A percentile compares a stretch with the other conserved stretches of the same genome.
Conservation (phyloP, 129 eudicot genomes). For the Chrysanthemum seticuspe region DNA sequence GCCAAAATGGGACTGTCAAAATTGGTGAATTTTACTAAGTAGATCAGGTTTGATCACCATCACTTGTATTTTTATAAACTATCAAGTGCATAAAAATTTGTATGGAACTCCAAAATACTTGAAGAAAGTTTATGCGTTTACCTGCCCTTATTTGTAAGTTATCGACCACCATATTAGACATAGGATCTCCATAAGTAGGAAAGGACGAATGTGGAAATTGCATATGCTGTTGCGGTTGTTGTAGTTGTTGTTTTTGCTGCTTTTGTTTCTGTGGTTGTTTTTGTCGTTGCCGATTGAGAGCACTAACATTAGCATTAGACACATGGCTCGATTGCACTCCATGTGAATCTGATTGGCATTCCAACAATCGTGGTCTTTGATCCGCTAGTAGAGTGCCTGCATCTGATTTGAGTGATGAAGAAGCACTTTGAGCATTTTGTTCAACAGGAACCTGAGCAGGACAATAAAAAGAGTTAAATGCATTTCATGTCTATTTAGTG, state of each 20-base stretch:
- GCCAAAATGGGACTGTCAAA: too few relatives aligned
- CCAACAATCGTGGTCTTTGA: conserved; percentile 19
- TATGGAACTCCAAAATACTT: too few relatives aligned
- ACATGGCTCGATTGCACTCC: neutral
- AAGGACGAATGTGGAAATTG: conserved; percentile 43
- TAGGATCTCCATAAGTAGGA: conserved; percentile 32
- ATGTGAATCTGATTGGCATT: neutral
- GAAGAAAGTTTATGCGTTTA: too few relatives aligned
- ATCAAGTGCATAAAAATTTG: too few relatives aligned
- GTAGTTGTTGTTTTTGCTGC: neutral
- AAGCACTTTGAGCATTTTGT: conserved; percentile 5
- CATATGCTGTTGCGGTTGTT: conserved; percentile 48
- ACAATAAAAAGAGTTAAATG: too few relatives aligned
- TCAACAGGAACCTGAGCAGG: too few relatives aligned
- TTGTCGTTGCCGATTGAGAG: conserved; percentile 17
- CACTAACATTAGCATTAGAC: conserved; percentile 24
- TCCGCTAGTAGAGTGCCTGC: conserved; percentile 21
- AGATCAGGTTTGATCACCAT: too few relatives aligned
- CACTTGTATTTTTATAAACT: too few relatives aligned
- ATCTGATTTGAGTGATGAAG: conserved; percentile 14
- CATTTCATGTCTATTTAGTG: too few relatives aligned
- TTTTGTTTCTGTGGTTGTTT: conserved; percentile 38
- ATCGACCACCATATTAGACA: too few relatives aligned
- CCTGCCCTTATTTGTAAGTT: too few relatives aligned
- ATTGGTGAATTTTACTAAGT: too few relatives aligned